Evolutionary conservation across 1,284 basidiomycete genomes (phyloP), one percentile per base, ranked within the genome.

Genomic region (Pisolithus thermaeus): DNA sequence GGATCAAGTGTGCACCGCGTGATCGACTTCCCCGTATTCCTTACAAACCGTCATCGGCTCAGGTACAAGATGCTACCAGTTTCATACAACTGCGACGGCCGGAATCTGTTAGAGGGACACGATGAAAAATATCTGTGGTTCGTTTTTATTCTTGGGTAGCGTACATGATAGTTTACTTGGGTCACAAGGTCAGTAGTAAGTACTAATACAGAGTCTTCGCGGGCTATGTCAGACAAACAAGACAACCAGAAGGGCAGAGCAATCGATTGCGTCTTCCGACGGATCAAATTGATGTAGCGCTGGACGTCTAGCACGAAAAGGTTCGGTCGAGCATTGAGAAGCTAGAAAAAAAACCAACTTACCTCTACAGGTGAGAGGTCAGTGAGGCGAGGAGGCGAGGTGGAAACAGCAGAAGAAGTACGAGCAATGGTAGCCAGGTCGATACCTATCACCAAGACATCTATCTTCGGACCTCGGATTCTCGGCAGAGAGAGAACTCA

Each of bases 341-440:
- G 11, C 23, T 16, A 3, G 14, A 4, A 25, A 7, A n/a, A 43
- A 43, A 7, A 6, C 12, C 5, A n/a, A 43, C 42, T 27, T 43
- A 43, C 42, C 25, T 66, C 59, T 52, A 73, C 72, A 57, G 73
- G 73, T 54, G 61, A 61, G 51, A 68, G 64, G 53, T 72, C 61
- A 56, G 69, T 57, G 49, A 70, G 49, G 37, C 63, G 68, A 41
- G 77, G 74, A 27, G 86, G 84, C 50, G 85, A 86, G 53, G 74
- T 71, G 44, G 84, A 83, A 37, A 87, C 81, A 20, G 84, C 90
- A 56, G 77, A 76, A 11, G 88, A 91, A 53, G 88, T 89, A 59
- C 88, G 84, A 25, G 90, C 90, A 61, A 93, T 92, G 51, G 81
- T 75, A 41, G 78, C 76, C 52, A 93, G 79, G 69, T 92, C 87